These are phyloP conservation scores for Orbilia oligospora DNA, from an alignment of 2,329 filamentous ascomycete genomes.

Conservation along the genomic window DNA sequence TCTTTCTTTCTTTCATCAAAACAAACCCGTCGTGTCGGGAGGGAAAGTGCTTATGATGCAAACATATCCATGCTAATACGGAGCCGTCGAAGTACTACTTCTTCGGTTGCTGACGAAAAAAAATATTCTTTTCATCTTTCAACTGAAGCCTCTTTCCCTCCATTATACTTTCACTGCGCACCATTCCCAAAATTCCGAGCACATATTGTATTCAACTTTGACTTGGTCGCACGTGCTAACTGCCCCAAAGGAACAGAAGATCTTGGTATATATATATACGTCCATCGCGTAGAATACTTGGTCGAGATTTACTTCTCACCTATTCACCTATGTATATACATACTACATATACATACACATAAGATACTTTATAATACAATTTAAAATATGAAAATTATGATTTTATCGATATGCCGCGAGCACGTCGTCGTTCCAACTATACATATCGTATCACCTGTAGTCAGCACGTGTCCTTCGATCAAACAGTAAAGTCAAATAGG, in stretches of 20 bases:
- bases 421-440: constrained; percentile 49
- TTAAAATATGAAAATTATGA: neutral
- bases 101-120: constrained; percentile 58
- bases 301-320: too few species aligned
- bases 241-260: neutral
- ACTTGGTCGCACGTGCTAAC: constrained; percentile 12
- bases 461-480: neutral
- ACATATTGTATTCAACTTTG: neutral
- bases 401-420: constrained; percentile 42
- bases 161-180: neutral
- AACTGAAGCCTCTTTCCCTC: constrained; percentile 50
- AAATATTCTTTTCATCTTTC: constrained; percentile 60
- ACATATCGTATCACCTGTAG: neutral
- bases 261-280: too few species aligned
- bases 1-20: neutral
- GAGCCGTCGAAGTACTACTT: constrained; percentile 43
- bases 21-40: neutral
- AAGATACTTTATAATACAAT: neutral
- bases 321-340: too few species aligned
- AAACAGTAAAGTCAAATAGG: neutral
- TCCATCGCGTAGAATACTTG: neutral
- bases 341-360: neutral
- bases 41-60: constrained; percentile 53
- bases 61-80: constrained; percentile 60
- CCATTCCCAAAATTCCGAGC: neutral